Base-by-base conservation (phyloP, 768 basidiomycete genomes). In the Tricholoma sp. region DNA sequence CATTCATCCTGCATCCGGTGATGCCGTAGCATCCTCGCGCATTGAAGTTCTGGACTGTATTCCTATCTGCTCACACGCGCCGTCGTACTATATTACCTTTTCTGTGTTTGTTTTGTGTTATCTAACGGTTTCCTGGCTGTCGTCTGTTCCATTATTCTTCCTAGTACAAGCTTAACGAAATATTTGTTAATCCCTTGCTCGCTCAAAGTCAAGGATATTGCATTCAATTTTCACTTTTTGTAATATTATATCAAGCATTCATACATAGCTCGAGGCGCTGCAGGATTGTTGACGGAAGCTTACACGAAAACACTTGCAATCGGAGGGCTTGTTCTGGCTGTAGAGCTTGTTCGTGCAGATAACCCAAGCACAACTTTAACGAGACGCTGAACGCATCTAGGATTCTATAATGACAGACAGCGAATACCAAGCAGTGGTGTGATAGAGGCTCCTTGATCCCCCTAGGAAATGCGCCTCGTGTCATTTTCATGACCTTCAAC, bases 1-100 rank as follows among this genome's bases (percentile, higher is more conserved):
- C 34, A 32, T 52, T 50, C 49, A n/a, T 53, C 45, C 34, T 15
- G 8, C 47, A 44, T 57, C 39, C 56, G 34, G 57, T 41, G 41
- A 49, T 55, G 41, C 50, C 34, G 51, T 53, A 52, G 59, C 58
- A 49, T 55, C 57, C 53, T 54, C 51, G 57, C 34, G 32, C 29
- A n/a, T 57, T 52, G 48, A 39, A 54, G 57, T 60, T 59, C 61
- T 59, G 74, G 68, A 72, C 70, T 78, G 75, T 78, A 76, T 71
- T 69, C 69, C 57, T 62, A 63, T 59, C 61, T 52, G 33, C 47
- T 52, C 55, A 60, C 52, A 55, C 54, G 49, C 45, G 15, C 42
- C 51, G 39, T 60, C 60, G 49, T 58, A 62, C 39, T 60, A 59
- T 62, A 56, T 56, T 57, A 57, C 58, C 58, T 57, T 54, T 61